Conservation (phyloP, 805 yeast species). For the Groenewaldozyma salmanticensis region DNA sequence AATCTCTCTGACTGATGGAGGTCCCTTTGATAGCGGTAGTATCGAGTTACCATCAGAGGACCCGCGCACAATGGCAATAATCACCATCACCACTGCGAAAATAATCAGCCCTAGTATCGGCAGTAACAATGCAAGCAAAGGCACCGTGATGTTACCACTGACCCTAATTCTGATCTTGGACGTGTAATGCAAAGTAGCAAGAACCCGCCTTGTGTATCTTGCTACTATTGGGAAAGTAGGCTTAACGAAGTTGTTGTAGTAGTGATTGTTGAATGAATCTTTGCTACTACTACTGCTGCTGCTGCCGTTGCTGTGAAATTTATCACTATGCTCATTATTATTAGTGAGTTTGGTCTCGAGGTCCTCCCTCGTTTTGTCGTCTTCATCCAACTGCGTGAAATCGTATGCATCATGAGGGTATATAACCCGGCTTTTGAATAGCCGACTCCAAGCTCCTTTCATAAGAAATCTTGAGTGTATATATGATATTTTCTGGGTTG, state of each 20-base stretch:
- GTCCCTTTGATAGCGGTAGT: constrained; percentile 6
- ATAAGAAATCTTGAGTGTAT: no score
- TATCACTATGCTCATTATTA: no score
- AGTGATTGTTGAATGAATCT: no score
- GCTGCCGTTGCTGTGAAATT: no score
- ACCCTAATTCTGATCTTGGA: constrained; percentile 11
- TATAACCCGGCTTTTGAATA: not conserved
- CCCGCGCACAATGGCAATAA: not conserved
- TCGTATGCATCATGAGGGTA: not conserved
- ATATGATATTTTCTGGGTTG: no score
- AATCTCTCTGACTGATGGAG: constrained; percentile 9
- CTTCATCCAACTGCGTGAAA: not conserved
- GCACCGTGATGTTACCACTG: constrained; percentile 9
- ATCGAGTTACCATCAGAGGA: constrained; percentile 2
- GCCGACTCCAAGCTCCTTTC: not conserved
- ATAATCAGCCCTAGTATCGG: constrained; percentile 1
- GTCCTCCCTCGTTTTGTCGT: no score
- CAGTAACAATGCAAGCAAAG: constrained; percentile 5
- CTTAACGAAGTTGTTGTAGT: no score
- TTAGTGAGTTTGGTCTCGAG: no score
- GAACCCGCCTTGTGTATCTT: no score
- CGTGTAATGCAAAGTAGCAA: not conserved
- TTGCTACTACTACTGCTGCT: no score
- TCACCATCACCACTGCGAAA: not conserved
- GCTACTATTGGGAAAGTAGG: no score